phyloP scores from a whole-genome alignment of 2,329 filamentous ascomycete genomes.

The Claviceps digitariae region DNA sequence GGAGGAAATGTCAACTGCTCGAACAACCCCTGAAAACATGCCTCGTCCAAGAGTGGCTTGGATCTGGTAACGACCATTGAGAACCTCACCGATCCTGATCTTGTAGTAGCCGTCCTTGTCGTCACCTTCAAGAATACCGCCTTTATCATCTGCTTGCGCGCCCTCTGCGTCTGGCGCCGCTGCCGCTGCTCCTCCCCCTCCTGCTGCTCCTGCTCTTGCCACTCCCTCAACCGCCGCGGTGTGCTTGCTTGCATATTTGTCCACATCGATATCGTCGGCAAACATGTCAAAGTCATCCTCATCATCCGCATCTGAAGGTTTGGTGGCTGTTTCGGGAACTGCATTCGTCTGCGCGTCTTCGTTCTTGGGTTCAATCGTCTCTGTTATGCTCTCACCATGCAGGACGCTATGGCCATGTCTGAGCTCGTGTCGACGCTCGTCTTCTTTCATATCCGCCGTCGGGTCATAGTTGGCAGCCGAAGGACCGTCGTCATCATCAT shows the following conservation, averaged over 20 bases:
- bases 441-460: slow-evolving; percentile 75
- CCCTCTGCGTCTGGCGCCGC: slow-evolving; percentile 31
- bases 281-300: slow-evolving; percentile 75
- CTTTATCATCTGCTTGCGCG: slow-evolving; percentile 49
- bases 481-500: slow-evolving; percentile 50
- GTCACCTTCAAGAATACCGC: slow-evolving; percentile 79
- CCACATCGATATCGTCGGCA: slow-evolving; percentile 62
- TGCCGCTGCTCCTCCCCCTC: slow-evolving; percentile 15
- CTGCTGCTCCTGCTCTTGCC: slow-evolving; percentile 24
- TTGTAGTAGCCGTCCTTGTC: slow-evolving; percentile 96
- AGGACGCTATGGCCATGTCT: slow-evolving; percentile 43
- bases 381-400: slow-evolving; percentile 26
- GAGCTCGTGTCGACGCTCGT: slow-evolving; percentile 56
- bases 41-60: slow-evolving; percentile 80
- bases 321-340: slow-evolving; percentile 20
- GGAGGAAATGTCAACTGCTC: slow-evolving; percentile 64
- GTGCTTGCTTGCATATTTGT: slow-evolving; percentile 47
- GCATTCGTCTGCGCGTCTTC: background rate
- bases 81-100: slow-evolving; percentile 77
- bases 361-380: slow-evolving; percentile 2
- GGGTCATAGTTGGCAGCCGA: slow-evolving; percentile 94
- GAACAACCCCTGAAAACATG: slow-evolving; percentile 94
- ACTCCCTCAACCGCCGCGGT: slow-evolving; percentile 19
- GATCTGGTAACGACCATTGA: slow-evolving; percentile 81
- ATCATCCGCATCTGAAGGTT: slow-evolving; percentile 48